Evolutionary conservation across 2,329 filamentous ascomycete species (phyloP), one percentile per base, ranked within the genome.

Genomic region (Exutisphaerella laricina): DNA sequence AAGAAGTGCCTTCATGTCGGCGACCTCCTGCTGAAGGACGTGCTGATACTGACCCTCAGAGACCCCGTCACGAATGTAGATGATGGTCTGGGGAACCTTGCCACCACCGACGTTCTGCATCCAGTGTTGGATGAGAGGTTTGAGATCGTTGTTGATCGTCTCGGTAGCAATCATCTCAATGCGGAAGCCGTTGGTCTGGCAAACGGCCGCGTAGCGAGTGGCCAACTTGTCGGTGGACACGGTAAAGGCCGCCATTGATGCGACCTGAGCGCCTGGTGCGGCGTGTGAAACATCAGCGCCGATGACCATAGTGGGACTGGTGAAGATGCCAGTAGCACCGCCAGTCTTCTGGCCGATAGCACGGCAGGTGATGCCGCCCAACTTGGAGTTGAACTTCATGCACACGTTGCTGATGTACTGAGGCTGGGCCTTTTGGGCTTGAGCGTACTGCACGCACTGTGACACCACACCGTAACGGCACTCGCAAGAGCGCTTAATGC

Each of bases 341-440:
- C n/a, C n/a, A 35, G 64, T 58, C 37, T 64, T 58, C 16, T 66
- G 32, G 9, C 66, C 58, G 57, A 72, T 56, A 2, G 70, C 72
- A 38, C 71, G 65, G 47, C 68, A 81, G 1, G 88, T 96, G 0
- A 79, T 76, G 4, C 92, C 92, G 10, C 92, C 92, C 2, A 98
- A 76, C 70, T 98, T 98, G 3, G 87, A 85, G 57, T 98, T 97
- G 53, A 98, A 80, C 70, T 98, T 98, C 87, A 98, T 92, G 51
- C 81, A 78, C 0, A 98, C 88, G 49, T 98, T 98, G 1, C 86
- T 92, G 58, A 86, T 84, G 66, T 97, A 97, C 58, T 98, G 92
- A 0, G 75, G 75, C 16, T 84, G 79, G 12, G 77, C 78, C 61
- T 83, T 84, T 26, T 69, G 56, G 1, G 90, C 85, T 46, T 94